Evolutionary conservation across 2,329 filamentous ascomycete species (phyloP).

Genomic region (Arthrinium puccinioides): DNA sequence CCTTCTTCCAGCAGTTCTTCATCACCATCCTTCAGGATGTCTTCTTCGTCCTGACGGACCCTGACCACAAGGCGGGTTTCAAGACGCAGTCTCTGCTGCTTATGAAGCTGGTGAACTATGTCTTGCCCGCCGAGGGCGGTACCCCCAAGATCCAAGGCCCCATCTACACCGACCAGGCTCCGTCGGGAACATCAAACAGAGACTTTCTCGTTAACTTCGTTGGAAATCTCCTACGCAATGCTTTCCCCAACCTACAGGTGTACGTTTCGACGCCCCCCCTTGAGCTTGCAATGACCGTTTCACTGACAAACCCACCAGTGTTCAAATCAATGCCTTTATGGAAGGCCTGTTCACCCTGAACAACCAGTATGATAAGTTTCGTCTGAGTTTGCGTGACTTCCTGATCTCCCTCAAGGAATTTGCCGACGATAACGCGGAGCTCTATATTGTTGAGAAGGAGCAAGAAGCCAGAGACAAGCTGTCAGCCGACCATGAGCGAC

Average conservation of each 20-base stretch:
- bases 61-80: slow-evolving; percentile 97
- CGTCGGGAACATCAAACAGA: slow-evolving; percentile 75
- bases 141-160: slow-evolving; percentile 85
- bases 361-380: slow-evolving; percentile 88
- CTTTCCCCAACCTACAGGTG: slow-evolving; percentile 89
- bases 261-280: slow-evolving; percentile 39
- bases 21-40: slow-evolving; percentile 93
- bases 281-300: neutral
- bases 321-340: slow-evolving; percentile 85
- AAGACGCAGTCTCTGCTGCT: slow-evolving; percentile 94
- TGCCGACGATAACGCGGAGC: slow-evolving; percentile 86
- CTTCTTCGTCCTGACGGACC: slow-evolving; percentile 96
- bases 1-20: slow-evolving; percentile 98
- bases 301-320: slow-evolving; percentile 42
- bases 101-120: slow-evolving; percentile 92
- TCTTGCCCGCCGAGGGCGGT: slow-evolving; percentile 62
- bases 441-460: slow-evolving; percentile 92
- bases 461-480: slow-evolving; percentile 81
- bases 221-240: slow-evolving; percentile 73
- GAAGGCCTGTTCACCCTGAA: slow-evolving; percentile 84
- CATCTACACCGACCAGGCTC: slow-evolving; percentile 83
- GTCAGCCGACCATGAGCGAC: slow-evolving; percentile 81
- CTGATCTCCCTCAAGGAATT: slow-evolving; percentile 97
- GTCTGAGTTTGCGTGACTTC: slow-evolving; percentile 92
- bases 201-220: slow-evolving; percentile 90